Conservation (phyloP, 2,329 filamentous ascomycete genomes). For the Neonectria faginata region DNA sequence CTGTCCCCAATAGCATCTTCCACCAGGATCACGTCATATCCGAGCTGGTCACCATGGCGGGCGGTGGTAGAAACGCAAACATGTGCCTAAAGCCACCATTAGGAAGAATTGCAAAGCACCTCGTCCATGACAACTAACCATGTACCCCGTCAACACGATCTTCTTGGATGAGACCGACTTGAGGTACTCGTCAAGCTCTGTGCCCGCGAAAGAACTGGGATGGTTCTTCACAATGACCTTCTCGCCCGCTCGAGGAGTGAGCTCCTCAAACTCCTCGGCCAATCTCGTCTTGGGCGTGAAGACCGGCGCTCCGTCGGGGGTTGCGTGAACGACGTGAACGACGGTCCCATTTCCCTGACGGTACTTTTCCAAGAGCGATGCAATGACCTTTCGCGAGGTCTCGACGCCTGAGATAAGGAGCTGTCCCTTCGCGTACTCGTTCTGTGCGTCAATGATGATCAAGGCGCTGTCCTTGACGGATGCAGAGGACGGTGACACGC, state of each 20-base stretch:
- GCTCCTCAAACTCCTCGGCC: constrained; percentile 70
- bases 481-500: constrained; percentile 66
- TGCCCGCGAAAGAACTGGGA: constrained; percentile 71
- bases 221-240: constrained; percentile 68
- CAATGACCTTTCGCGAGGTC: constrained; percentile 67
- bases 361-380: constrained; percentile 68
- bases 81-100: constrained; percentile 62
- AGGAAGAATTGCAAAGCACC: background rate
- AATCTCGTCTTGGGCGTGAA: constrained; percentile 73
- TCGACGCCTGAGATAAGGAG: constrained; percentile 67
- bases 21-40: constrained; percentile 72
- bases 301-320: constrained; percentile 70
- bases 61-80: constrained; percentile 74
- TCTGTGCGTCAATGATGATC: constrained; percentile 78
- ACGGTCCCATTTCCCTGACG: constrained; percentile 62
- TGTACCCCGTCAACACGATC: constrained; percentile 71
- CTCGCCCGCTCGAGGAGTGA: constrained; percentile 66
- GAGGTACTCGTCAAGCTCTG: constrained; percentile 65
- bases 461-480: constrained; percentile 69
- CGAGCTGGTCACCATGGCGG: constrained; percentile 68
- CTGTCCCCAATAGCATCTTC: constrained; percentile 74
- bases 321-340: constrained; percentile 71
- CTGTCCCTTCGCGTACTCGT: constrained; percentile 72
- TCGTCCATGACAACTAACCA: constrained; percentile 52
- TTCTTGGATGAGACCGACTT: constrained; percentile 64